Evolutionary conservation across 441 rosid species (phyloP), one percentile per base, ranked within the genome.

Genomic region (Manihot esculenta): DNA sequence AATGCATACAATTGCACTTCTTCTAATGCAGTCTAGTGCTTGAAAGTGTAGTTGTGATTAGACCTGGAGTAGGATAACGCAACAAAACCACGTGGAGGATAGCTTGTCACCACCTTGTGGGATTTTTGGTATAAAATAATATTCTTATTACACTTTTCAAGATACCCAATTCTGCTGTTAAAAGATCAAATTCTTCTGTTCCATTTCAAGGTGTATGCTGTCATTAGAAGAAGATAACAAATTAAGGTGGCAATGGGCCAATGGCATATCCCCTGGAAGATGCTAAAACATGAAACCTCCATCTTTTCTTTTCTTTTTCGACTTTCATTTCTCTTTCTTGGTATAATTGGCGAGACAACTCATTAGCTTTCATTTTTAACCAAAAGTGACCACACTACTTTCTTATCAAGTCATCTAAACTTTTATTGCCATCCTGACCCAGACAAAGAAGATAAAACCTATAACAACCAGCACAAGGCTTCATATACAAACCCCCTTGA

Each of bases 261-360:
- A 81, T 74, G 79, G 89, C 75, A 85, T 85, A 85, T 85, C 70
- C 89, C 12, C 10, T 71, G 87, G 84, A 81, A 85, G 89, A 85
- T 85, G 83, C 87, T 66, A 44, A 77, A 71, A 71, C 82, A 76
- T 62, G 62, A 72, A 62, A 51, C 69, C 70, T 49, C 79, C 69
- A 72, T 47, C 65, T 74, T 72, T 20, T 66, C 30, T 30, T 30
- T 4, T 49, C 50, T 30, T 1, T 59, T 56, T 3, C 66, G 20
- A 0, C n/a, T 45, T 45, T 66, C 9, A 7, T 24, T 17, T 38
- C 13, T 48, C n/a, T n/a, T n/a, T n/a, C n/a, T n/a, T n/a, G n/a
- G n/a, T n/a, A n/a, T n/a, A n/a, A n/a, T n/a, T n/a, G n/a, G n/a
- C n/a, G n/a, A n/a, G n/a, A n/a, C n/a, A n/a, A n/a, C n/a, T n/a